Evolutionary conservation across 805 yeast species (phyloP).

Genomic region (Danielozyma ontarioensis): DNA sequence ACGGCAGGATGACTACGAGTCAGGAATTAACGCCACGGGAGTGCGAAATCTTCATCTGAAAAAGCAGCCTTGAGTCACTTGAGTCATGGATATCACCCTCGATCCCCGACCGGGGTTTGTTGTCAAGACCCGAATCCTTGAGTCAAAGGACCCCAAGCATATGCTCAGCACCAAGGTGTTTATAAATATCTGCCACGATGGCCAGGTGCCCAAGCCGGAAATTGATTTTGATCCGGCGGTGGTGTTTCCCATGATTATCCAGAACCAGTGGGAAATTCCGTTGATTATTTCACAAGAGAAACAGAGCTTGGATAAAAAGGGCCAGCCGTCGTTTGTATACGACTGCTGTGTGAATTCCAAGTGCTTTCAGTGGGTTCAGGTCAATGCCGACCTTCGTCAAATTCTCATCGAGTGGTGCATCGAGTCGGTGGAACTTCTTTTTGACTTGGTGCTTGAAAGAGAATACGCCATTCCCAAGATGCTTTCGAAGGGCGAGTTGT

Average conservation of each 20-base stretch:
- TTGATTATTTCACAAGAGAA: slow-evolving; percentile 59
- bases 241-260: slow-evolving; percentile 60
- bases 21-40: background rate
- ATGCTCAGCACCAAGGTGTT: slow-evolving; percentile 57
- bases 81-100: slow-evolving; percentile 12
- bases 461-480: slow-evolving; percentile 68
- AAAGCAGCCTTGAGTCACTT: background rate
- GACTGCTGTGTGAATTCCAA: slow-evolving; percentile 74
- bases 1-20: too few species aligned
- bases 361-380: slow-evolving; percentile 57
- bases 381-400: slow-evolving; percentile 53
- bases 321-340: slow-evolving; percentile 55
- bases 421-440: slow-evolving; percentile 65
- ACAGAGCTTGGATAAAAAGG: slow-evolving; percentile 65
- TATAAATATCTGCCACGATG: slow-evolving; percentile 69
- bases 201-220: slow-evolving; percentile 59
- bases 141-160: slow-evolving; percentile 22
- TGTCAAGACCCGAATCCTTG: slow-evolving; percentile 53
- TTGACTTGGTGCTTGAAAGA: slow-evolving; percentile 49
- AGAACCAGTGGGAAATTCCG: slow-evolving; percentile 82
- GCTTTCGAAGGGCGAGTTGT: slow-evolving; percentile 59
- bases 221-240: slow-evolving; percentile 48
- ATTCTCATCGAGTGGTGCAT: slow-evolving; percentile 80
- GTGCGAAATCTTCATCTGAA: background rate
- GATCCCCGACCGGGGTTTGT: slow-evolving; percentile 70